These are phyloP conservation scores for Fusarium lateritium DNA, from an alignment of 2,329 filamentous ascomycete species.

Conservation along the genomic window DNA sequence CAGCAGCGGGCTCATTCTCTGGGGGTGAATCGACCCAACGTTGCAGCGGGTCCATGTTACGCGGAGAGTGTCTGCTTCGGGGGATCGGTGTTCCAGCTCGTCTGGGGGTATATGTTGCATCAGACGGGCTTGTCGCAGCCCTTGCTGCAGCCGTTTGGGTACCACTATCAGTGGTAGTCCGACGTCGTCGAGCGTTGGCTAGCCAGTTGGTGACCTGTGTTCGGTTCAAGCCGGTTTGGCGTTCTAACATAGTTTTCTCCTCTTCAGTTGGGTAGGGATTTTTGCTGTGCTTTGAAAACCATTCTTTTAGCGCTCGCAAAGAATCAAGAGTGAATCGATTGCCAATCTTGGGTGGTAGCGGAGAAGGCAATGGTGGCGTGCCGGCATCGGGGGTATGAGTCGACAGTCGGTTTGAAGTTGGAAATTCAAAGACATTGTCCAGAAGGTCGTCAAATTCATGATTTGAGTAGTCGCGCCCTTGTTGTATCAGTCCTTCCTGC, in stretches of 20 bases:
- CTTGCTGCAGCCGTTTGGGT: background rate
- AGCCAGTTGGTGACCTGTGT: constrained; percentile 91
- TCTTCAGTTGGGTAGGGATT: constrained; percentile 88
- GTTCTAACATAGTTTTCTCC: constrained; percentile 81
- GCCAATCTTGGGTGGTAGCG: constrained; percentile 27
- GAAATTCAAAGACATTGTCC: background rate
- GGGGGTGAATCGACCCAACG: constrained; percentile 55
- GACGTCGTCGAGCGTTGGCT: constrained; percentile 84
- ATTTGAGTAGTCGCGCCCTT: background rate
- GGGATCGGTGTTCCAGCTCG: constrained; percentile 62
- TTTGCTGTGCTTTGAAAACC: constrained; percentile 80
- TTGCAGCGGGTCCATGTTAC: constrained; percentile 48
- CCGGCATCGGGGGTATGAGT: background rate
- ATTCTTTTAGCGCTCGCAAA: constrained; percentile 75
- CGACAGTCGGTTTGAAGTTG: background rate
- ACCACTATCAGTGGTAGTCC: constrained; percentile 68
- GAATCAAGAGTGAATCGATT: constrained; percentile 34
- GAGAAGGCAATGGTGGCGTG: background rate
- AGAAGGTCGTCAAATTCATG: background rate
- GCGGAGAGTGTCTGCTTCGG: constrained; percentile 52
- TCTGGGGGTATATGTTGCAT: constrained; percentile 58
- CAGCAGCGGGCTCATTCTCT: constrained; percentile 52
- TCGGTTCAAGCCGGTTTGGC: constrained; percentile 80
- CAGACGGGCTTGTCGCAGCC: background rate
- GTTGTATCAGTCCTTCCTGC: background rate